Percentiles rank a stretch among this genome's conserved stretches.
Conservation (phyloP, 345 rosid genomes). For the Camelina neglecta region DNA sequence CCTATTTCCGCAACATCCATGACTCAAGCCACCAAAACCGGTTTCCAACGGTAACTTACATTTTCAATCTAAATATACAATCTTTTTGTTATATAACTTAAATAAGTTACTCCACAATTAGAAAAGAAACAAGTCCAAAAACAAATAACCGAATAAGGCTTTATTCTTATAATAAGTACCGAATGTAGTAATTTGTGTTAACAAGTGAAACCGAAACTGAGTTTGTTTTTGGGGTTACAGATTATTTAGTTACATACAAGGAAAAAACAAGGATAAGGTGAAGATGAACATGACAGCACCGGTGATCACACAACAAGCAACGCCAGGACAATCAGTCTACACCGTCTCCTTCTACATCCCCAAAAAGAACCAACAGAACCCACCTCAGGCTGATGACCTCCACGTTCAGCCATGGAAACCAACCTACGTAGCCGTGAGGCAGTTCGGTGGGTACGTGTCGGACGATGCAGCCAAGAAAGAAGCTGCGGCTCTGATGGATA, state of each 20-base stretch:
- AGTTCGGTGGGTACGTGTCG: slow-evolving; percentile 22
- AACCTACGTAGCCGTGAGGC: slow-evolving; percentile 36
- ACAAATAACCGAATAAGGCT: not conserved
- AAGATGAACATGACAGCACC: slow-evolving; percentile 43
- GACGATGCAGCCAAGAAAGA: slow-evolving; percentile 20
- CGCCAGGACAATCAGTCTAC: slow-evolving; percentile 28
- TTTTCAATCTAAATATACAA: not conserved
- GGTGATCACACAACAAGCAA: slow-evolving; percentile 27
- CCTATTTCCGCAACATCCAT: slow-evolving; percentile 30
- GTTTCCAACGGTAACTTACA: slow-evolving; percentile 32
- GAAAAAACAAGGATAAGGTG: slow-evolving; percentile 28
- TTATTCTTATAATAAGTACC: not conserved
- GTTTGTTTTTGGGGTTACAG: slow-evolving; percentile 2
- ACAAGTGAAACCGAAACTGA: too few species aligned
- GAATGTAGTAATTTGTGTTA: not conserved
- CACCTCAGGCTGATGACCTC: slow-evolving; percentile 25
- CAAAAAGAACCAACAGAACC: slow-evolving; percentile 24
- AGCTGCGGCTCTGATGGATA: slow-evolving; percentile 34
- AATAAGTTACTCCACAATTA: not conserved
- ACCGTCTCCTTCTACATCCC: slow-evolving; percentile 30
- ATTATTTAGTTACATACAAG: slow-evolving; percentile 39
- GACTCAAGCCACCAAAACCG: slow-evolving; percentile 39
- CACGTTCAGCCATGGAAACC: slow-evolving; percentile 20
- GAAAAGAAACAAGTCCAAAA: not conserved
- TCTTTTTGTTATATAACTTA: not conserved